These are phyloP conservation scores for Penicillium sp. DNA, from an alignment of 2,329 filamentous ascomycete genomes.

Conservation along the genomic window DNA sequence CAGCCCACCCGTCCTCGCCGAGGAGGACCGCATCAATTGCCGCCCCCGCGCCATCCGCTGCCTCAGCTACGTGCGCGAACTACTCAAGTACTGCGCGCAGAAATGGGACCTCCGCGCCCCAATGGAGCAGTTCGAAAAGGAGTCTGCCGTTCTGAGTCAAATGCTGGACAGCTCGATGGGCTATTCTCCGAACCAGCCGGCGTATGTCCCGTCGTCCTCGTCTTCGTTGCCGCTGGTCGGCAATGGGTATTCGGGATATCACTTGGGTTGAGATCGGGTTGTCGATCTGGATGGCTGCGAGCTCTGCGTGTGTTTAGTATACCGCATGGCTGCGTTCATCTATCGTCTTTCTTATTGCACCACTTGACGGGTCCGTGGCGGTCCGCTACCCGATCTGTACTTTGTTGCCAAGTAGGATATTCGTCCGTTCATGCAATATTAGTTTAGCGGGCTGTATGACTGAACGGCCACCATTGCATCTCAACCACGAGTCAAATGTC, in stretches of 20 bases:
- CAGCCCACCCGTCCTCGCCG: constrained; percentile 31
- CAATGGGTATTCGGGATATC: constrained; percentile 20
- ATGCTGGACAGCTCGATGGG: constrained; percentile 25
- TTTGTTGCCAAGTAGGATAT: too few relatives aligned
- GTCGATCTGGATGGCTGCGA: too few relatives aligned
- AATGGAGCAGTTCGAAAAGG: constrained; percentile 33
- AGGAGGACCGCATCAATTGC: constrained; percentile 35
- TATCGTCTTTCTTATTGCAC: too few relatives aligned
- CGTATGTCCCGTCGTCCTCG: constrained; percentile 14
- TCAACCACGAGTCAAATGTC: too few relatives aligned
- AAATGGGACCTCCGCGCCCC: constrained; percentile 36
- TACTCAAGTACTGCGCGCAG: constrained; percentile 34
- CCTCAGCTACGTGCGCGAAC: constrained; percentile 31
- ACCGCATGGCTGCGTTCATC: too few relatives aligned
- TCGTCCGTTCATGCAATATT: too few relatives aligned
- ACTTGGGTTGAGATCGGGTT: constrained; percentile 14
- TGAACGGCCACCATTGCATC: too few relatives aligned
- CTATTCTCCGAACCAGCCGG: constrained; percentile 17
- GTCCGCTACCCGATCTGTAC: too few relatives aligned
- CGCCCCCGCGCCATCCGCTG: constrained; percentile 34
- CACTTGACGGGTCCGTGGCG: too few relatives aligned
- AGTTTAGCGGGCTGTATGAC: too few relatives aligned
- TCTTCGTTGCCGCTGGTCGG: constrained; percentile 22
- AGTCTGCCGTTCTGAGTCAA: constrained; percentile 28
- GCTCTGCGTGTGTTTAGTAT: too few relatives aligned